Conservation (phyloP, 805 yeast genomes). For the Sugiyamaella valdiviana region DNA sequence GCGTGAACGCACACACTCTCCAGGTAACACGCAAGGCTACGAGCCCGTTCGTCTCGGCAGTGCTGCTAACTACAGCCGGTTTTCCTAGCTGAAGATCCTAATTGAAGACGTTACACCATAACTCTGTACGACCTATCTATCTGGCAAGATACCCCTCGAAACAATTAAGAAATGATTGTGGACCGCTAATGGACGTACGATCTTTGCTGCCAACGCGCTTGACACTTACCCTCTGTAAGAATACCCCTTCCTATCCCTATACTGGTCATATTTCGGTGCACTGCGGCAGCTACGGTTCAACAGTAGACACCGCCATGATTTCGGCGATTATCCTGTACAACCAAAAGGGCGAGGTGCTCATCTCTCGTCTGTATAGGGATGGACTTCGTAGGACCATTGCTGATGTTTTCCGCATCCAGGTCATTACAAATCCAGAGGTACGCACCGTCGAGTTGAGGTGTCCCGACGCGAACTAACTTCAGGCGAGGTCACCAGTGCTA, state of each 20-base stretch:
- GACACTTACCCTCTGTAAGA: too few species aligned
- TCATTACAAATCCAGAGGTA: conserved; percentile 57
- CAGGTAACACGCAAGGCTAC: too few species aligned
- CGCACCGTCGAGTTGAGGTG: conserved; percentile 11
- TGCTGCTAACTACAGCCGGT: too few species aligned
- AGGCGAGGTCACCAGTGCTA: conserved; percentile 59
- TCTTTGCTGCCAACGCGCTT: too few species aligned
- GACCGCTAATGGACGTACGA: too few species aligned
- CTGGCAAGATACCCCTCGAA: too few species aligned
- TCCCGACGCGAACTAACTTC: background rate
- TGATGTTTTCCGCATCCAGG: conserved; percentile 90
- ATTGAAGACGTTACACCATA: too few species aligned
- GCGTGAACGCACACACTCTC: too few species aligned
- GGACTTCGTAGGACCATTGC: conserved; percentile 73
- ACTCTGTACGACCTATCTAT: too few species aligned
- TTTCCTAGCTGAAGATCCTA: too few species aligned
- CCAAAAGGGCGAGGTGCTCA: conserved; percentile 73
- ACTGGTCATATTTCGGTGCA: background rate
- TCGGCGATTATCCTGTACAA: conserved; percentile 76
- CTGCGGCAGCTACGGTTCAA: background rate
- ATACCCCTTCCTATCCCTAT: background rate
- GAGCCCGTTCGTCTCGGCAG: too few species aligned
- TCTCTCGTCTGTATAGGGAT: conserved; percentile 66
- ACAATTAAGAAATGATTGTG: too few species aligned
- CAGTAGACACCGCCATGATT: conserved; percentile 49